These are phyloP conservation scores for Ophiostoma sp. DNA, from an alignment of 2,329 filamentous ascomycete genomes.

Conservation along the genomic window DNA sequence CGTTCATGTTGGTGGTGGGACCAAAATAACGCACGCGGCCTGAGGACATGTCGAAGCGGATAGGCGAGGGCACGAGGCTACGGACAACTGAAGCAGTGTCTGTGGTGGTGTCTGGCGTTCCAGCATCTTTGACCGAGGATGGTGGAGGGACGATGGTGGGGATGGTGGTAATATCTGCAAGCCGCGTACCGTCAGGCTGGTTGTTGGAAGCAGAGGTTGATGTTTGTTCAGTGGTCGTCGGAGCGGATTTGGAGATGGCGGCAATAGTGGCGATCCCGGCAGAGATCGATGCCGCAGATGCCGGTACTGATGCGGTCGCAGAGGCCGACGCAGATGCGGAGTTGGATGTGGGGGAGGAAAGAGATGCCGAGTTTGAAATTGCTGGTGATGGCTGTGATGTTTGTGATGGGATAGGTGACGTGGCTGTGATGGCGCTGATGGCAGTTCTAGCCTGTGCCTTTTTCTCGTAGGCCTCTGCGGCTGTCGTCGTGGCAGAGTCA, in stretches of 20 bases:
- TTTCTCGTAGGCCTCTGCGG: background rate
- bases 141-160: background rate
- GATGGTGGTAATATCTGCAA: background rate
- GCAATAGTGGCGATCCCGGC: background rate
- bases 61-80: slow-evolving; percentile 11
- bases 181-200: background rate
- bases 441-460: background rate
- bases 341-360: background rate
- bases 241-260: background rate
- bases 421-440: background rate
- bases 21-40: slow-evolving; percentile 23
- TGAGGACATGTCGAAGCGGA: slow-evolving; percentile 21
- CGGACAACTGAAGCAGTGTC: slow-evolving; percentile 9
- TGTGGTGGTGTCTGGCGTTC: background rate
- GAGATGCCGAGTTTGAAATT: background rate
- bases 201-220: background rate
- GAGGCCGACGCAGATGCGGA: background rate
- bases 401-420: background rate
- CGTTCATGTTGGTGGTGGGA: slow-evolving; percentile 12
- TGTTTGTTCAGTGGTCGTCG: background rate
- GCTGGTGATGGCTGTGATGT: background rate
- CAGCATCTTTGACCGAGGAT: background rate
- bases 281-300: background rate
- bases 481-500: slow-evolving; percentile 1
- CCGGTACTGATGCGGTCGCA: background rate